A percentile compares a stretch with the other conserved stretches of the same genome.
These are phyloP conservation scores for Lactarius vividus DNA, from an alignment of 768 basidiomycete species.

Conservation along the genomic window DNA sequence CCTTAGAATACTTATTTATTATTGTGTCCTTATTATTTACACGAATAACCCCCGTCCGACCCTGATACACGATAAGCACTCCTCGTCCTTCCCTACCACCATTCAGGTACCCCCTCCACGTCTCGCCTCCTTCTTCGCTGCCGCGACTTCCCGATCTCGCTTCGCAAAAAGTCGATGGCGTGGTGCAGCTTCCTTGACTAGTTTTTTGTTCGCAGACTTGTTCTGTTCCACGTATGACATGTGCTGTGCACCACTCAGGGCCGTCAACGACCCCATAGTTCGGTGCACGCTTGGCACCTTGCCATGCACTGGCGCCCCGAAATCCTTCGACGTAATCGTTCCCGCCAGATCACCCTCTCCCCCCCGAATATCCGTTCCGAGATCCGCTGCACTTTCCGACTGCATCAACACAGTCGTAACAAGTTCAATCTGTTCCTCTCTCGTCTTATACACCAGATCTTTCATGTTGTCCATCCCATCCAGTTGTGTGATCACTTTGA, in stretches of 20 bases:
- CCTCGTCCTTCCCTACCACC: background rate
- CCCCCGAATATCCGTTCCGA: constrained; percentile 80
- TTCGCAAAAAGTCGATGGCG: constrained; percentile 80
- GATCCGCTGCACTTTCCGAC: constrained; percentile 86
- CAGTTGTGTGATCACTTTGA: constrained; percentile 98
- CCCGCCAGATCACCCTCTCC: constrained; percentile 84
- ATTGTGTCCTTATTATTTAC: constrained; percentile 2
- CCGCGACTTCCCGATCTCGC: constrained; percentile 72
- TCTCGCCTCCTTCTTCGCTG: constrained; percentile 44
- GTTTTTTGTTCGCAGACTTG: constrained; percentile 83
- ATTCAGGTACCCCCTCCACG: constrained; percentile 22
- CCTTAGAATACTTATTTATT: background rate
- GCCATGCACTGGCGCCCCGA: constrained; percentile 52
- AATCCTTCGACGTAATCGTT: constrained; percentile 83
- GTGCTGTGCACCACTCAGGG: constrained; percentile 84
- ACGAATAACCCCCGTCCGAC: background rate
- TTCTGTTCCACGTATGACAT: constrained; percentile 94
- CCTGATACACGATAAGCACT: background rate
- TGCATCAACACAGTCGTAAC: constrained; percentile 90
- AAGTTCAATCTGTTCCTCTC: constrained; percentile 93
- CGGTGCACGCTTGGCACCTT: constrained; percentile 69
- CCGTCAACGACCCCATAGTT: constrained; percentile 77
- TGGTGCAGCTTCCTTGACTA: constrained; percentile 50
- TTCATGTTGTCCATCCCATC: constrained; percentile 86
- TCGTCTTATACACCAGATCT: constrained; percentile 87